These are phyloP conservation scores for Torulaspora franciscae DNA, from an alignment of 805 yeast genomes.

Conservation along the genomic window DNA sequence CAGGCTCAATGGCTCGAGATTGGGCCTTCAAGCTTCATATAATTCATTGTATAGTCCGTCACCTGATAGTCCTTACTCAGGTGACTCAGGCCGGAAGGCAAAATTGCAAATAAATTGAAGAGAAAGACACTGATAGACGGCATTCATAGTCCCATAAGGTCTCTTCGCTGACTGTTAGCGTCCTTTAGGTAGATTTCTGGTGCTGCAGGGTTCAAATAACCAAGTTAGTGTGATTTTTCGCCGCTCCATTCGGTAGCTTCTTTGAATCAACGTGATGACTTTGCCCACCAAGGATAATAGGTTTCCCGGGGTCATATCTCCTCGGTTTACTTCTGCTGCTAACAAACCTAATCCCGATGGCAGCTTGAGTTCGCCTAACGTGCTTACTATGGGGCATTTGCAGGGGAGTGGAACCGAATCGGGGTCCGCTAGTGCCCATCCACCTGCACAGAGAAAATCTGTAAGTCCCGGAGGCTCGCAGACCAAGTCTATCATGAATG, in stretches of 20 bases:
- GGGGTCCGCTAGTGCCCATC: slow-evolving; percentile 8
- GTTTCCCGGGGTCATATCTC: slow-evolving; percentile 18
- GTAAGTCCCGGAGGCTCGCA: slow-evolving; percentile 26
- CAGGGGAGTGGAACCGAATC: slow-evolving; percentile 1
- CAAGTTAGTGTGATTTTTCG: neutral
- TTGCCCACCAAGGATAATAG: slow-evolving; percentile 14
- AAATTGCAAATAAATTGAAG: slow-evolving; percentile 1
- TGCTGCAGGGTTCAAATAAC: neutral
- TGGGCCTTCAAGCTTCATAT: neutral
- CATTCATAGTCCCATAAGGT: neutral
- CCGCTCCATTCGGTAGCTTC: neutral
- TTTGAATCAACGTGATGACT: slow-evolving; percentile 7
- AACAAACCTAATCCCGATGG: slow-evolving; percentile 23
- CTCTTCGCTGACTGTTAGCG: neutral
- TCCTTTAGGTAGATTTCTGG: neutral
- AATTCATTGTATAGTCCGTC: neutral
- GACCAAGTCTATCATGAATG: slow-evolving; percentile 35
- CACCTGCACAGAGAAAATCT: slow-evolving; percentile 19
- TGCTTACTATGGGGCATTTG: slow-evolving; percentile 5
- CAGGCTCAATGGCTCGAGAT: neutral
- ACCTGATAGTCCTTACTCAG: slow-evolving; percentile 1
- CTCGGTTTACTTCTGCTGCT: slow-evolving; percentile 18
- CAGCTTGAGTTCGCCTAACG: slow-evolving; percentile 12
- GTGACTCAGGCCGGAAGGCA: slow-evolving; percentile 6
- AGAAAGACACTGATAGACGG: neutral